Evolutionary conservation across 352 stramenopile species (phyloP).

Genomic region (Lagenidium giganteum): DNA sequence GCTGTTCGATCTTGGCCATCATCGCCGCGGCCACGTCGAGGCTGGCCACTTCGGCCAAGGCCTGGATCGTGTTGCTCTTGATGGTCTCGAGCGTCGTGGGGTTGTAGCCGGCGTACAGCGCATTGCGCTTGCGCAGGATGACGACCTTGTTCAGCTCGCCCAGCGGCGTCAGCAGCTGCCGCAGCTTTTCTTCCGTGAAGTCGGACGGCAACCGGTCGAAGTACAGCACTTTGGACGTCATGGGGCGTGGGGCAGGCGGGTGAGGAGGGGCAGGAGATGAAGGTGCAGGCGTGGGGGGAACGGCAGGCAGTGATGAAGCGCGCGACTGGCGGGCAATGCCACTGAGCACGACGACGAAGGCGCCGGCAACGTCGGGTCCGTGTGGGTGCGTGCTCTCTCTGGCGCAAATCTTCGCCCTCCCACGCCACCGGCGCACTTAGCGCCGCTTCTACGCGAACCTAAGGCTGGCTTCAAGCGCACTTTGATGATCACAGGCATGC

Average conservation of each 20-base stretch:
- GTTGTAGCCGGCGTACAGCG: slow-evolving; percentile 38
- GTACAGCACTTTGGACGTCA: slow-evolving; percentile 49
- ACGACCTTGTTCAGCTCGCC: slow-evolving; percentile 32
- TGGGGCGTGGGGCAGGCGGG: neutral
- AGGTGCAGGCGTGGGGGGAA: too few species aligned
- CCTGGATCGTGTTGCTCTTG: slow-evolving; percentile 30
- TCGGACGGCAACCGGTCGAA: slow-evolving; percentile 39
- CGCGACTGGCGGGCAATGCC: too few species aligned
- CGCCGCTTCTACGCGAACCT: too few species aligned
- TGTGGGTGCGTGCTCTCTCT: too few species aligned
- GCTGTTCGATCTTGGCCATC: slow-evolving; percentile 17
- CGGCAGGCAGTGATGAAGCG: too few species aligned
- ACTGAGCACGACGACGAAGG: too few species aligned
- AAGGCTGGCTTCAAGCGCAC: too few species aligned
- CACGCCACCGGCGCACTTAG: too few species aligned
- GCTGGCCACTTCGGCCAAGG: slow-evolving; percentile 35
- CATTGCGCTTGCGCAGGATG: slow-evolving; percentile 47
- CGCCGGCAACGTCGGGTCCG: too few species aligned
- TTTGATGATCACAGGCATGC: too few species aligned
- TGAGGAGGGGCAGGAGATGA: neutral
- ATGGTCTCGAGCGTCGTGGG: slow-evolving; percentile 24
- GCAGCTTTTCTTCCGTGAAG: slow-evolving; percentile 35
- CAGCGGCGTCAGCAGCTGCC: slow-evolving; percentile 19
- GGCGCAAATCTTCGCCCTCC: too few species aligned
- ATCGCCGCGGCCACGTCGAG: slow-evolving; percentile 23